phyloP scores from a whole-genome alignment of 192 early-diverging fungal species.

The Gamsiella multidivaricata region DNA sequence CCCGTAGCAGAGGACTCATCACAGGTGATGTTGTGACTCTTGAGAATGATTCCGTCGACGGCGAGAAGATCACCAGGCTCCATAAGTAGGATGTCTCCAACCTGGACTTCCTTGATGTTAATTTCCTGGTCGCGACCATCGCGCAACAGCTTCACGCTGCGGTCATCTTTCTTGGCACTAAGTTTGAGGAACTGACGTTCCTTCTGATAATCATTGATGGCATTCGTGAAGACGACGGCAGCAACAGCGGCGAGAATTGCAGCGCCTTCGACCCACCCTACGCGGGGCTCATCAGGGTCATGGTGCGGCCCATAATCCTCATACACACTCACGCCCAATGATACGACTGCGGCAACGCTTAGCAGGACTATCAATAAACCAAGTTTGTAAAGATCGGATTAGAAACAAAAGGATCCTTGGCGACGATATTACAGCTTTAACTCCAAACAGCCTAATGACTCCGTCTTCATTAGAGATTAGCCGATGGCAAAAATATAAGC shows the following conservation, averaged over 20 bases:
- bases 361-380: slow-evolving; percentile 74
- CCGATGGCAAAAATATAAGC: no score
- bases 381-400: background rate
- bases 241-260: slow-evolving; percentile 87
- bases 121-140: slow-evolving; percentile 79
- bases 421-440: no score
- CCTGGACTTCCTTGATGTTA: slow-evolving; percentile 82
- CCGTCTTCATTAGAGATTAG: no score
- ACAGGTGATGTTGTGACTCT: slow-evolving; percentile 80
- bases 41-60: slow-evolving; percentile 88
- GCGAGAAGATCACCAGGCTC: slow-evolving; percentile 91
- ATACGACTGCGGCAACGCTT: slow-evolving; percentile 84
- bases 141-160: slow-evolving; percentile 76
- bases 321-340: slow-evolving; percentile 87
- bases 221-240: slow-evolving; percentile 91
- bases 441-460: no score
- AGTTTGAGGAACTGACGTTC: slow-evolving; percentile 88
- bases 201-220: slow-evolving; percentile 91
- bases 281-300: slow-evolving; percentile 73
- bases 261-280: slow-evolving; percentile 80
- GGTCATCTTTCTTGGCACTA: slow-evolving; percentile 86
- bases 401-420: no score
- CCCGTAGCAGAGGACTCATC: slow-evolving; percentile 94
- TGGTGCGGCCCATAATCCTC: slow-evolving; percentile 74
- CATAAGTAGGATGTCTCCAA: slow-evolving; percentile 89